Base-by-base conservation (phyloP, 805 yeast genomes). In the Ogataea haglerorum region DNA sequence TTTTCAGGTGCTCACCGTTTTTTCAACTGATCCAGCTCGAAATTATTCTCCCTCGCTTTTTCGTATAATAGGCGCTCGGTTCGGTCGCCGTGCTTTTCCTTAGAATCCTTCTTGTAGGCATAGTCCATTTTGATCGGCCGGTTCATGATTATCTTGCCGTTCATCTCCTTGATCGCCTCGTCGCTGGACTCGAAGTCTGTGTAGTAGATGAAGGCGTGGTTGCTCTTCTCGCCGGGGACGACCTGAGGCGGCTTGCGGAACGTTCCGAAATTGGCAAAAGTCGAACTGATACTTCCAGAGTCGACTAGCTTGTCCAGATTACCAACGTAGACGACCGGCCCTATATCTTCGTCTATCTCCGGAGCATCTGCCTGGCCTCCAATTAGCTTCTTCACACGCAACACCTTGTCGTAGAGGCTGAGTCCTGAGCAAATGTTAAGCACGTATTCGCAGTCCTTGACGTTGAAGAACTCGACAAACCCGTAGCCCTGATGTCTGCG, bases 401-500 rank as follows among this genome's bases (percentile, higher is more conserved):
- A 49, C 2, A 73, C 65, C 51, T 81, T 76, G 2, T 82, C 85
- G 56, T 60, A 85, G 33, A 90, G 61, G 27, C 75, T 64, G 2
- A 79, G 64, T 6, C 88, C 89, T 43, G 73, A 67, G 56, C 86
- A 58, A 1, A 85, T 61, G 43, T 75, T 70, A 25, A 74, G 61
- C 1, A 80, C 86, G 57, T 89, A 91, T 7, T 79, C 82, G 0
- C 84, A 82, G 51, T 88, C 96, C 14, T 63, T 68, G 2, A 65
- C 63, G 12, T 69, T 65, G 36, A 67, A 62, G 53, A 85, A 82
- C 56, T 86, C 93, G 1, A 85, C 83, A 63, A 93, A 91, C 8
- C 95, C 97, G 65, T 70, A 91, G 5, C 97, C 97, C 54, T 84
- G 95, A 53, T 85, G 89, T 1, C 74, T 67, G 45, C 76, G 76